Evolutionary conservation across 345 rosid species (phyloP), one percentile per base, ranked within the genome.

Genomic region (Citrus maxima): DNA sequence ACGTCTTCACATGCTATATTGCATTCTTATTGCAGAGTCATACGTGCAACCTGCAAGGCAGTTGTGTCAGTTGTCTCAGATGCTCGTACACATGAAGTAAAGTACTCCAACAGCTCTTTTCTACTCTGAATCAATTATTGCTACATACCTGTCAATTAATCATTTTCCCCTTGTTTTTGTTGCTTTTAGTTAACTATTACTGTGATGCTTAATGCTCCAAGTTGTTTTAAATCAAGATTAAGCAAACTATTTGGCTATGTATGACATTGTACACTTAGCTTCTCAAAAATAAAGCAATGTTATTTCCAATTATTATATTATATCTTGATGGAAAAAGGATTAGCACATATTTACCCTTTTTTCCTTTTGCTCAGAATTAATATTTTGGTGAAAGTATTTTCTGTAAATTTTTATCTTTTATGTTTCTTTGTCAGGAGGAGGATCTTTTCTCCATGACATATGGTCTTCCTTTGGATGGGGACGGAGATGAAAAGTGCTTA

Each of bases 61-160:
- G 91, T 94, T 81, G 88, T 93, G 85, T 90, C 97, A 3, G 97
- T 90, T 83, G 98, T 94, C 82, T 93, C 98, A 73, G 95, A 96
- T 81, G 92, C 99, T 55, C 98, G 98, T 51, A 96, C 99, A 84
- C 97, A 96, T 92, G 99, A 96, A 94, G 99, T 96, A 96, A 94
- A 84, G 89, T 88, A 91, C 85, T 91, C 87, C 80, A 81, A 73
- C 88, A 69, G 77, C 75, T 80, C 85, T 84, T 80, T 85, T 77
- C 71, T 28, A 75, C 78, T 86, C 67, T 73, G 62, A 69, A 82
- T 81, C 51, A 35, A 80, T 71, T 76, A 22, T 80, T 18, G 58
- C 66, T 40, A 68, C n/a, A 35, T 59, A 69, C 72, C 4, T 40
- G 30, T 78, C 51, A 6, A 28, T 82, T 14, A 34, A 18, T 34